phyloP scores from a whole-genome alignment of 306 rosid genomes.

The Lablab purpureus region DNA sequence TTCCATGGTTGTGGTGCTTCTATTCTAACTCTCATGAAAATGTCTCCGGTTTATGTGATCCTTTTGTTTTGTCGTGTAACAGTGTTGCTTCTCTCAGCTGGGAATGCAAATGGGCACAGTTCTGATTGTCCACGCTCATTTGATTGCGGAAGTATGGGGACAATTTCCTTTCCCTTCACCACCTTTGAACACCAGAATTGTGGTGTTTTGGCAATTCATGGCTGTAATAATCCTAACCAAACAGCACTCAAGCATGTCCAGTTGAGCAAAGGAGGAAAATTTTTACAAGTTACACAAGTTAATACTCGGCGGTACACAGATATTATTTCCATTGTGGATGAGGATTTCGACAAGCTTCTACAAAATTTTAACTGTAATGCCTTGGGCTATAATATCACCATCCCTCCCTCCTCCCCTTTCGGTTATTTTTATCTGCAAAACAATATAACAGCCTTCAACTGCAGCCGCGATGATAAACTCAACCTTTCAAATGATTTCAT shows the following conservation, averaged over 20 bases:
- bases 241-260: neutral
- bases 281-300: neutral
- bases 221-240: constrained; percentile 21
- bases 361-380: neutral
- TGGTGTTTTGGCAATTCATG: constrained; percentile 40
- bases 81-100: constrained; percentile 1
- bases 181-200: neutral
- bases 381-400: neutral
- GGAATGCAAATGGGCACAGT: neutral
- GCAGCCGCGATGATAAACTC: neutral
- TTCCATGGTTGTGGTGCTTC: neutral
- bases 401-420: constrained; percentile 36
- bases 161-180: constrained; percentile 26
- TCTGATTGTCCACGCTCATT: constrained; percentile 22
- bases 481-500: neutral
- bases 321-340: constrained; percentile 12
- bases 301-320: no score
- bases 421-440: neutral
- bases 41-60: neutral
- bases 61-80: neutral
- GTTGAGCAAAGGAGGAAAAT: constrained; percentile 9
- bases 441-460: constrained; percentile 24
- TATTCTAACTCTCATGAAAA: neutral
- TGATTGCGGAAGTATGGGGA: constrained; percentile 44
- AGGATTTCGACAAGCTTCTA: neutral